Evolutionary conservation across 495 filamentous ascomycete species (phyloP).

Genomic region (Saxispiralis lemnorum): DNA sequence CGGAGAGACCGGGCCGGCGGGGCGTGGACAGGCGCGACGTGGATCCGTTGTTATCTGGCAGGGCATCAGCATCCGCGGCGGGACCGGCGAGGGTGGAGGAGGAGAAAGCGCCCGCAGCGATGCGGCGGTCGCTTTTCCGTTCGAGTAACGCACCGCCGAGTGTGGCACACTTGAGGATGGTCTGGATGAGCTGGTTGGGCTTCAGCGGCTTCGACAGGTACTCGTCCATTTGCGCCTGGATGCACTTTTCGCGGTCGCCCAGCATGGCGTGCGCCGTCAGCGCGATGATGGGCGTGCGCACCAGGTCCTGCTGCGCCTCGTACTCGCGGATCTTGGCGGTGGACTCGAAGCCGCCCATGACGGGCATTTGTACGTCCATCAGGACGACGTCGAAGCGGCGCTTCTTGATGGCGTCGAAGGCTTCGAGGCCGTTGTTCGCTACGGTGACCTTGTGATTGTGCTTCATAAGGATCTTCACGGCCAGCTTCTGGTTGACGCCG

Average conservation of each 20-base stretch:
- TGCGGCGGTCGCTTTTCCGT: slow-evolving; percentile 17
- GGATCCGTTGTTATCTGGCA: neutral
- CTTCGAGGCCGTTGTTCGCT: slow-evolving; percentile 85
- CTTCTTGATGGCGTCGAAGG: slow-evolving; percentile 71
- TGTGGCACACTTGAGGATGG: slow-evolving; percentile 71
- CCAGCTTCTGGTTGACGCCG: slow-evolving; percentile 87
- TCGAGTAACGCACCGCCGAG: slow-evolving; percentile 79
- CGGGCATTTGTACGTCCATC: slow-evolving; percentile 99
- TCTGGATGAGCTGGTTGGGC: slow-evolving; percentile 96
- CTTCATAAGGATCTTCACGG: slow-evolving; percentile 93
- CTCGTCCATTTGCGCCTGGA: slow-evolving; percentile 97
- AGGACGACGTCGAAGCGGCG: slow-evolving; percentile 90
- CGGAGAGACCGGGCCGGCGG: slow-evolving; percentile 31
- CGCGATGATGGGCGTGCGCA: slow-evolving; percentile 87
- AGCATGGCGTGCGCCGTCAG: slow-evolving; percentile 98
- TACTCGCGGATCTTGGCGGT: slow-evolving; percentile 94
- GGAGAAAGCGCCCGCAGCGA: neutral
- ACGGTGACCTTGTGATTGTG: slow-evolving; percentile 95
- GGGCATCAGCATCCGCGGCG: neutral
- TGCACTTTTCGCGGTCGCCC: slow-evolving; percentile 94
- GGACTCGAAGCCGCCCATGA: slow-evolving; percentile 98
- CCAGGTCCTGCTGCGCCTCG: slow-evolving; percentile 57
- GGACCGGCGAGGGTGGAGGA: neutral
- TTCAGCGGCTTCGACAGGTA: slow-evolving; percentile 96
- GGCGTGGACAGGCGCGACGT: slow-evolving; percentile 6